Evolutionary conservation across 768 basidiomycete genomes (phyloP).

Genomic region (Tephrocybe sp.): DNA sequence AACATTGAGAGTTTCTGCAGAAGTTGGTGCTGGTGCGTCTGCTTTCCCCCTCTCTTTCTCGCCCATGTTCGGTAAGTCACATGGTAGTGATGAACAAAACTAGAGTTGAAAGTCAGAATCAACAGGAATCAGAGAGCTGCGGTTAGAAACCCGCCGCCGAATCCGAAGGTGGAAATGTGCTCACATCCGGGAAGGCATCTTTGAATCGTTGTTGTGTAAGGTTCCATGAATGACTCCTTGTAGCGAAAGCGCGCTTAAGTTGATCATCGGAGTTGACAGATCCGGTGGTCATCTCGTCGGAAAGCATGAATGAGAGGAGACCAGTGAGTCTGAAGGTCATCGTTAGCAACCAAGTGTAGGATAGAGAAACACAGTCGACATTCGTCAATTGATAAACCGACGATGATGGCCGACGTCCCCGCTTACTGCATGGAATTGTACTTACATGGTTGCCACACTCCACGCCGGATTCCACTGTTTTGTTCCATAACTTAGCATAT

Average conservation of each 20-base stretch:
- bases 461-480: slow-evolving; percentile 91
- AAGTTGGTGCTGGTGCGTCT: slow-evolving; percentile 21
- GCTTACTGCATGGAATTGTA: slow-evolving; percentile 15
- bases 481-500: slow-evolving; percentile 2
- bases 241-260: slow-evolving; percentile 77
- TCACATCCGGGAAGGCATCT: slow-evolving; percentile 86
- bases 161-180: slow-evolving; percentile 21
- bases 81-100: slow-evolving; percentile 66
- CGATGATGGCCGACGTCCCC: slow-evolving; percentile 6
- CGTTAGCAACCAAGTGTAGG: slow-evolving; percentile 8
- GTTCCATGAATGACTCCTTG: slow-evolving; percentile 85
- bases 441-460: slow-evolving; percentile 93
- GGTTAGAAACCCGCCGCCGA: background rate
- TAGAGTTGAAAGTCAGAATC: slow-evolving; percentile 26
- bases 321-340: slow-evolving; percentile 74
- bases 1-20: slow-evolving; percentile 7
- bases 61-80: slow-evolving; percentile 92
- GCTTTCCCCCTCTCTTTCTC: slow-evolving; percentile 65
- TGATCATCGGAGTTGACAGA: slow-evolving; percentile 76
- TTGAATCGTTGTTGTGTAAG: slow-evolving; percentile 72
- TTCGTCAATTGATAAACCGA: slow-evolving; percentile 4
- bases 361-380: slow-evolving; percentile 7
- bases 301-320: slow-evolving; percentile 90
- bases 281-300: slow-evolving; percentile 96
- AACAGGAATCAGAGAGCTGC: slow-evolving; percentile 10